A percentile compares a stretch with the other conserved stretches of the same genome.
These are phyloP conservation scores for Talaromyces nanjingensis DNA, from an alignment of 495 filamentous ascomycete species.

Conservation along the genomic window DNA sequence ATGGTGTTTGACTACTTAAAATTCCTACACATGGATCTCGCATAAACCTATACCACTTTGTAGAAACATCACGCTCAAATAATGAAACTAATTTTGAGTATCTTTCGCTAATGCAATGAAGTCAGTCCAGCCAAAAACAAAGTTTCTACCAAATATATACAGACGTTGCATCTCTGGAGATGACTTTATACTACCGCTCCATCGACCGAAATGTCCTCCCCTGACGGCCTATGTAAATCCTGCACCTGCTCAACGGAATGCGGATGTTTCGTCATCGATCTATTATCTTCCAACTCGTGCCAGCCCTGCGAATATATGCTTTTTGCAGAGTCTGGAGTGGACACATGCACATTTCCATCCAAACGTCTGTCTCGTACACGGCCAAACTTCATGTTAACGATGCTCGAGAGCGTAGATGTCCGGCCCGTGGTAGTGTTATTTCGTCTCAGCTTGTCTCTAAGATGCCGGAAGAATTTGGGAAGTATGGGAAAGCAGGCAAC, in stretches of 20 bases:
- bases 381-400: neutral
- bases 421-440: neutral
- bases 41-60: neutral
- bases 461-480: neutral
- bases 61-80: neutral
- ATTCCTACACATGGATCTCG: neutral
- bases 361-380: neutral
- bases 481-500: neutral
- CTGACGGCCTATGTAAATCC: neutral
- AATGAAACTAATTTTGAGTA: neutral
- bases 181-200: neutral
- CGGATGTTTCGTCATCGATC: neutral
- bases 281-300: neutral
- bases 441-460: neutral
- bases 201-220: neutral
- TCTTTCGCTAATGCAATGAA: neutral
- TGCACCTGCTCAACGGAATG: neutral
- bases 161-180: neutral
- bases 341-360: neutral
- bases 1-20: too few species aligned
- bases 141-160: neutral
- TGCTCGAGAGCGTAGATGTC: neutral
- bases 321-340: neutral
- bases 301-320: neutral
- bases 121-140: neutral